Evolutionary conservation across 805 yeast genomes (phyloP).

Genomic region (Suhomyces prunicola): DNA sequence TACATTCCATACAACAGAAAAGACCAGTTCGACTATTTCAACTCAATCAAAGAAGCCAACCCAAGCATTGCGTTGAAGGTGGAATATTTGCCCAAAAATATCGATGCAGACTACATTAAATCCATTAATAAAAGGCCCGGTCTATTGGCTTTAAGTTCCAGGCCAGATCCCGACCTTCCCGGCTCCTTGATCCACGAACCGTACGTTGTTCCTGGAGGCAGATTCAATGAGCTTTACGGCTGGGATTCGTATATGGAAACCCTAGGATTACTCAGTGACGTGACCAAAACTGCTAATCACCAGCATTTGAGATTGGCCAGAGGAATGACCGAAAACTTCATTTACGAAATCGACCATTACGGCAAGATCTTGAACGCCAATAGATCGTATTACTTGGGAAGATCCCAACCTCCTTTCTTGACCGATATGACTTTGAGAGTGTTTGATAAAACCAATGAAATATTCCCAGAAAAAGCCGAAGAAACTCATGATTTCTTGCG

Average conservation of each 20-base stretch:
- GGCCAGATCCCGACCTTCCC: conserved; percentile 52
- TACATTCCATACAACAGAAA: conserved; percentile 68
- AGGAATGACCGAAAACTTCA: conserved; percentile 90
- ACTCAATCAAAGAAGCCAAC: conserved; percentile 46
- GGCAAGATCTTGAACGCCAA: conserved; percentile 94
- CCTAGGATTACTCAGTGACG: conserved; percentile 70
- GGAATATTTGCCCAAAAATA: conserved; percentile 67
- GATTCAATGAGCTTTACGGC: conserved; percentile 94
- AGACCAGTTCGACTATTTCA: conserved; percentile 72
- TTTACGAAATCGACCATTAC: conserved; percentile 84
- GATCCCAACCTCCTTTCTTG: conserved; percentile 95
- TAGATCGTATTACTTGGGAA: conserved; percentile 81
- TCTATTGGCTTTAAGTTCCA: conserved; percentile 74
- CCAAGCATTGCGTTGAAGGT: conserved; percentile 67
- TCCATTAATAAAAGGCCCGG: conserved; percentile 85
- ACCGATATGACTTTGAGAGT: conserved; percentile 86
- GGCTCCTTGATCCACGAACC: conserved; percentile 63
- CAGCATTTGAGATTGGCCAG: conserved; percentile 66
- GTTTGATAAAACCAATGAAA: conserved; percentile 53
- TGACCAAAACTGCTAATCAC: conserved; percentile 17
- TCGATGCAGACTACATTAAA: conserved; percentile 74
- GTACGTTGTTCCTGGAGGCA: conserved; percentile 94
- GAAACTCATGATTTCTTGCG: conserved; percentile 58
- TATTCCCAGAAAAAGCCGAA: conserved; percentile 31
- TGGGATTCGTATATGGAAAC: conserved; percentile 98